Evolutionary conservation across 768 basidiomycete species (phyloP).

Genomic region (Hortiboletus campestris): DNA sequence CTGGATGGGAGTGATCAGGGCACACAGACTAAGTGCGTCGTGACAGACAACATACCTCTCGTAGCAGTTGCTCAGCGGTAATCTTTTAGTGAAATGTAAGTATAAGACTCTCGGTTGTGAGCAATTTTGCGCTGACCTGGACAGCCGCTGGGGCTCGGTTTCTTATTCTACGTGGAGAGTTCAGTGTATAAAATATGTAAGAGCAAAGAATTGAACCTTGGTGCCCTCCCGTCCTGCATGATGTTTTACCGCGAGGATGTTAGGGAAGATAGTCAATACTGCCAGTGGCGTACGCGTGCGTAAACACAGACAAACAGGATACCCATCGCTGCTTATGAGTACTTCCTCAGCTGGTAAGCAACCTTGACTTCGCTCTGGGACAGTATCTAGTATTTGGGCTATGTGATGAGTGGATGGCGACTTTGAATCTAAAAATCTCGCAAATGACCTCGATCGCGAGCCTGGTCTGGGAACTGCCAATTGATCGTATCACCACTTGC

Average conservation of each 20-base stretch:
- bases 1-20: conserved; percentile 36
- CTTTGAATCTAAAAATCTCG: neutral
- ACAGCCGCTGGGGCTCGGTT: conserved; percentile 94
- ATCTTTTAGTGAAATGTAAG: conserved; percentile 54
- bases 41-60: conserved; percentile 59
- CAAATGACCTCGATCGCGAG: neutral
- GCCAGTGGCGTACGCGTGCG: neutral
- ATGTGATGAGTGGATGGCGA: neutral
- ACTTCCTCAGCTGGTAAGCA: too few species aligned
- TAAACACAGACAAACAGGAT: conserved; percentile 21
- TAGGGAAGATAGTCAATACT: neutral
- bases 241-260: conserved; percentile 1
- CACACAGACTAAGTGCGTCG: neutral
- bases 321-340: too few species aligned
- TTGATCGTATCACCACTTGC: neutral
- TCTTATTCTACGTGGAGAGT: conserved; percentile 65
- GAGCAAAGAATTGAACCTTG: conserved; percentile 47
- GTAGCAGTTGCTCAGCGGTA: conserved; percentile 95
- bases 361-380: too few species aligned
- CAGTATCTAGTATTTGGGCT: neutral
- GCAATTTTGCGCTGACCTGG: conserved; percentile 53
- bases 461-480: neutral
- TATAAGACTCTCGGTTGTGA: neutral
- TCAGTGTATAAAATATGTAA: neutral
- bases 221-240: conserved; percentile 83